Evolutionary conservation across 164 flowering plant species (phyloP), one percentile per base, ranked within the genome.

Genomic region (Piper longum): DNA sequence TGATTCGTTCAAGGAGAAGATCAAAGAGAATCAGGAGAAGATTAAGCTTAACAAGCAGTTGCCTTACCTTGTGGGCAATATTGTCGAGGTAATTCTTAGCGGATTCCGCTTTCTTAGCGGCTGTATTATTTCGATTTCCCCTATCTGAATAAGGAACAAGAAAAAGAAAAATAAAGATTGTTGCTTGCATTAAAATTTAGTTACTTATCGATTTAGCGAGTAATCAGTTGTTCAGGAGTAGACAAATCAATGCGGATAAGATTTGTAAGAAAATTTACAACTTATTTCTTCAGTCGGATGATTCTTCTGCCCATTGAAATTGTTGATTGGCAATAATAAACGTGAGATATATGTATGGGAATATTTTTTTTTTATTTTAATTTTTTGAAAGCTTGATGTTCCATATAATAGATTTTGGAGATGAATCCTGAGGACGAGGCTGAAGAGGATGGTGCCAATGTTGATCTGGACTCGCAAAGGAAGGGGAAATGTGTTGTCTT

Each of bases 401-500:
- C 12, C 9, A 48, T 5, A 48, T 48, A 9, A 26, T 26, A 90
- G 96, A 91, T 91, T 57, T 68, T 91, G 82, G 98, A 91, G 67
- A 91, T 91, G 96, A 91, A 91, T 65, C 98, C 98, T 0, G 98
- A 91, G 71, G 98, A 90, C 57, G 97, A 91, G 44, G 93, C 89
- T 19, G 97, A 91, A 71, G 97, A 91, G 75, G 97, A 91, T 78
- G 98, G 97, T 70, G 96, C 98, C 4, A 92, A 92, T 73, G 80
- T 89, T 76, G 98, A 92, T 78, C 85, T 90, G 16, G 97, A 90
- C 70, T 90, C 97, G 4, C 97, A 90, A 67, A 80, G 97, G 76
- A 90, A 90, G 74, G 97, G 97, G 16, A 90, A 90, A 64, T 90
- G 97, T 79, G 97, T 90, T 64, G 96, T 90, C 19, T 66, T 92